Evolutionary conservation across 805 yeast species (phyloP).

Genomic region (Candida silvatica): DNA sequence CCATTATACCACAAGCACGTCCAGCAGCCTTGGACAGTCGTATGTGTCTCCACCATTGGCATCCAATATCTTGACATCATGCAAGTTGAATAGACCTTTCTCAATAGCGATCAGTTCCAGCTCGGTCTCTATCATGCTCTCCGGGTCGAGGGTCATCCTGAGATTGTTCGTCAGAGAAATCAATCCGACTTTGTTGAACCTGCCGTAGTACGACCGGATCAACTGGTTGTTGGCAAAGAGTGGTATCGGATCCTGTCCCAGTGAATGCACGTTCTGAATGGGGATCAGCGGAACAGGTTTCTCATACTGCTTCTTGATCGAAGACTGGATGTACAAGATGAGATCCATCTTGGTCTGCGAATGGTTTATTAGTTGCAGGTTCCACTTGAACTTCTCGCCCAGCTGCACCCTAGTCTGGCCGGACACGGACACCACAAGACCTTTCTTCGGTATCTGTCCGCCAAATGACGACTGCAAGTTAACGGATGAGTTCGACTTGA

Average conservation of each 20-base stretch:
- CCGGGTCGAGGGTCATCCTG: conserved; percentile 49
- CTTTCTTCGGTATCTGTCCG: conserved; percentile 13
- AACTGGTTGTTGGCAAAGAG: conserved; percentile 21
- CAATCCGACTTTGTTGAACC: conserved; percentile 44
- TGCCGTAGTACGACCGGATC: conserved; percentile 22
- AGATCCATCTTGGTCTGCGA: conserved; percentile 42
- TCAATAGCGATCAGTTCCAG: conserved; percentile 52
- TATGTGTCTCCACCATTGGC: conserved; percentile 54
- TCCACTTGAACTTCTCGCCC: conserved; percentile 57
- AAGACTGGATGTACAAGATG: conserved; percentile 37
- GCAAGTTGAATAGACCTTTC: conserved; percentile 55
- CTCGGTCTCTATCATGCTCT: conserved; percentile 56
- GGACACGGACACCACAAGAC: conserved; percentile 43
- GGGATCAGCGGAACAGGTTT: conserved; percentile 30
- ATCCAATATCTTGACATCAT: conserved; percentile 61
- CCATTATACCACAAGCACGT: conserved; percentile 45
- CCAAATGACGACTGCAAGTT: conserved; percentile 12
- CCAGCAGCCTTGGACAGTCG: conserved; percentile 63
- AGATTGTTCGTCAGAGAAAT: conserved; percentile 59
- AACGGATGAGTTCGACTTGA: conserved; percentile 14
- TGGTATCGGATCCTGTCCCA: conserved; percentile 19
- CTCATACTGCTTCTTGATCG: conserved; percentile 25
- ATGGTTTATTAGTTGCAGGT: conserved; percentile 56
- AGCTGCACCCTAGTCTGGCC: conserved; percentile 54
- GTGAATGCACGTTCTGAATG: conserved; percentile 12